Evolutionary conservation across 208 protist species (phyloP), one percentile per base, ranked within the genome.

Genomic region (Tritrichomonas musculus): DNA sequence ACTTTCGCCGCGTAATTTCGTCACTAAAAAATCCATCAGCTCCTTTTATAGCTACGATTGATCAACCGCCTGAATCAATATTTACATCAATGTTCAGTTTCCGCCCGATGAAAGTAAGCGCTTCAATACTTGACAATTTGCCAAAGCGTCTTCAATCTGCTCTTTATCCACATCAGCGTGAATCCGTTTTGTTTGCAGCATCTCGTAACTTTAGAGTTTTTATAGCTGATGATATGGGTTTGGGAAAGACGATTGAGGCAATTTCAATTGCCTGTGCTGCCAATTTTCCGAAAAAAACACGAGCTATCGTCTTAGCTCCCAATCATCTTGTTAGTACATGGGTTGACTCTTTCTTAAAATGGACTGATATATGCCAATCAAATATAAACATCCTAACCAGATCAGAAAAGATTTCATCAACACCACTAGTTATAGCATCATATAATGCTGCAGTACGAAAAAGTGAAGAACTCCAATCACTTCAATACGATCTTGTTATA

Each of bases 211-310:
- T 30, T 53, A 55, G 95, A 20, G 50, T 72, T 25, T 92, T 95
- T 0, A 55, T 95, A 22, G 94, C 93, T 36, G 95, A 96, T 72
- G 95, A 95, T 36, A 96, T 96, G 95, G 95, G 95, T 17, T 77
- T 95, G n/a, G 95, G 95, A 2, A 96, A 96, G 92, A 95, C 95
- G 33, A 82, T 96, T 5, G 55, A 94, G 92, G 93, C 94, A 44
- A 36, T 96, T 41, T 27, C 72, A 33, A 73, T 93, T 33, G 80
- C 93, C 0, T 57, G 47, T 53, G 44, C 41, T n/a, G 44, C 25
- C 20, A 36, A 44, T 30, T 96, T 95, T 72, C 50, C 36, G 0
- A 30, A 25, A 2, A 93, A 96, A 53, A 94, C 92, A 57, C 94
- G 94, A 9, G 50, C 94, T 22, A 84, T 96, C 47, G 92, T 96